Base-by-base conservation (phyloP, 2,329 filamentous ascomycete genomes). In the Apiospora hydei region DNA sequence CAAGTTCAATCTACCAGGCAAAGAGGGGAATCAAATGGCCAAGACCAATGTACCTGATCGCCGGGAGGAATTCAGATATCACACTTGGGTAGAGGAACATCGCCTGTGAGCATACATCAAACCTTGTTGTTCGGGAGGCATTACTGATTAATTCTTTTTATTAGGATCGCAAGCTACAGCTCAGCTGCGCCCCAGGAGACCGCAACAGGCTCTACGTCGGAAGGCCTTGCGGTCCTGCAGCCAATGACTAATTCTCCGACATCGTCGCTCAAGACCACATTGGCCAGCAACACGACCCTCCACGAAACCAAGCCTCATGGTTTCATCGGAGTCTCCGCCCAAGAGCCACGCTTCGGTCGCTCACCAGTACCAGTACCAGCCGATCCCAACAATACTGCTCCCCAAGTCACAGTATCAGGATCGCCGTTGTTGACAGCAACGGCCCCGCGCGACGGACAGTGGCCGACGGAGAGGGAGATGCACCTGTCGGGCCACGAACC, bases 31-130 rank as follows among this genome's bases (percentile, higher is more conserved):
- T 76, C 92, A 92, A 75, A 96, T 98, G 88, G 93, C 93, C 69
- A 98, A 98, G 84, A 98, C 94, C 72, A 99, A 99, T 80, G 94
- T 99, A 10, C 96, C 96, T 3, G 94, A 98, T 81, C 93, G 98
- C 73, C 89, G 96, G 71, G 94, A 97, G 80, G 93, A 94, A 68
- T 99, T 97, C 80, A 88, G 96, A 71, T 91, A 98, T 77, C 93
- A 97, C 78, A 98, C 96, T 0, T 85, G 97, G 77, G 83, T 92
- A 71, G 93, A 96, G 78, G 96, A 99, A 83, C 87, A 94, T 77
- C 89, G 91, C 69, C 93, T 98, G 96, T 96, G 85, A 87, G 91
- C 86, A 51, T 38, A 2, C 1, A 10, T 14, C n/a, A 10, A 18
- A n/a, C 14, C 8, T 44, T 4, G 47, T 43, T 49, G 41, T 43